These are phyloP conservation scores for Boletus semigastroideus DNA, from an alignment of 1,284 basidiomycete species.

Conservation along the genomic window DNA sequence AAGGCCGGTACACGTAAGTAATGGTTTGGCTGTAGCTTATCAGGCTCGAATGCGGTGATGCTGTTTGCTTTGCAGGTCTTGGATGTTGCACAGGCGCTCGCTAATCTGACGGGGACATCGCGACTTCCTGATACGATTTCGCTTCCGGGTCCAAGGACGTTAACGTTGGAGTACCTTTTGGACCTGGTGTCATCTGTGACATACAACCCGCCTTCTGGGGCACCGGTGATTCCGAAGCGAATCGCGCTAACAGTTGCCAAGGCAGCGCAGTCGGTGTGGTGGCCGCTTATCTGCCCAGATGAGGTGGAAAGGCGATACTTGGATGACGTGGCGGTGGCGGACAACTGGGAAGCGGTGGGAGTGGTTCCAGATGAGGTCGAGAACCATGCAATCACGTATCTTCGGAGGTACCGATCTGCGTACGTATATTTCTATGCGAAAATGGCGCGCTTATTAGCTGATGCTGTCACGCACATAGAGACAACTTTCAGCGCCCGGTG, in stretches of 20 bases:
- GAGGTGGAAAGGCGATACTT: conserved; percentile 89
- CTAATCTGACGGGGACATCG: conserved; percentile 70
- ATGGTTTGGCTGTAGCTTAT: neutral
- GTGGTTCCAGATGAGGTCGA: conserved; percentile 84
- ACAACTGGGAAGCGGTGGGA: conserved; percentile 66
- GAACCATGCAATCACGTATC: conserved; percentile 87
- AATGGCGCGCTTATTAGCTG: conserved; percentile 15
- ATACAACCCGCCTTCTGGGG: conserved; percentile 65
- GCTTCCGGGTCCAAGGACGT: conserved; percentile 87
- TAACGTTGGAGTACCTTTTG: conserved; percentile 85
- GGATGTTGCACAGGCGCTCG: conserved; percentile 92
- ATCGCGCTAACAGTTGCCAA: conserved; percentile 69
- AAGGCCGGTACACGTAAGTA: conserved; percentile 87
- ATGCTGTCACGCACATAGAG: conserved; percentile 35
- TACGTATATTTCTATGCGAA: conserved; percentile 40
- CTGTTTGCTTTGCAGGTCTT: conserved; percentile 60
- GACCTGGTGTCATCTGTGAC: conserved; percentile 83
- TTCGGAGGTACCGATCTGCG: conserved; percentile 88
- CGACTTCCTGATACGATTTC: conserved; percentile 69
- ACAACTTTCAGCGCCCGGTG: conserved; percentile 53
- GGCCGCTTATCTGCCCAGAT: conserved; percentile 91
- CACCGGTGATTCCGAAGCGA: conserved; percentile 78
- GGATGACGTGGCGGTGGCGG: conserved; percentile 68
- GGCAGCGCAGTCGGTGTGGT: conserved; percentile 80
- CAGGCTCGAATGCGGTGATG: conserved; percentile 9